Percentiles rank a stretch among this genome's conserved stretches.
Conservation (phyloP, 2,329 filamentous ascomycete species). For the Nemania sp. region DNA sequence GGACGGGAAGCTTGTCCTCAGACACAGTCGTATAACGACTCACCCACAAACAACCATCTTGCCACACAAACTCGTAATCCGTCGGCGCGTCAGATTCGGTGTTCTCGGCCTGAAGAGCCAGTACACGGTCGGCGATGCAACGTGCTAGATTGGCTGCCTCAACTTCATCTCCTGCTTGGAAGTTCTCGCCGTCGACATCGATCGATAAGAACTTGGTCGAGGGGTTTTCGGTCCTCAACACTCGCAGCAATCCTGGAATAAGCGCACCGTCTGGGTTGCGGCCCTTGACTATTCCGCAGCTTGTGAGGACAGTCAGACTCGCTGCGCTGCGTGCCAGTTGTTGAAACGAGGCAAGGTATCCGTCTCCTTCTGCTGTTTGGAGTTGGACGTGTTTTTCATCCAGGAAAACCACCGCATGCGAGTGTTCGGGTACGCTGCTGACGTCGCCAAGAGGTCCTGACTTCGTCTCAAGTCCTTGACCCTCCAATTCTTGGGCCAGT, state of each 20-base stretch:
- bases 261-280: conserved; percentile 32
- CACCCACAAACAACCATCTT: conserved; percentile 38
- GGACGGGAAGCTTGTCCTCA: neutral
- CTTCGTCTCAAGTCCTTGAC: neutral
- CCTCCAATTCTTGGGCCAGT: too few relatives aligned
- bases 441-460: neutral
- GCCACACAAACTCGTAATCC: conserved; percentile 40
- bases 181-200: conserved; percentile 29
- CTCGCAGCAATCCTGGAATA: conserved; percentile 34
- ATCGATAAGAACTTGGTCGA: conserved; percentile 29
- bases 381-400: conserved; percentile 5
- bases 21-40: conserved; percentile 34
- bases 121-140: conserved; percentile 22
- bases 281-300: conserved; percentile 30
- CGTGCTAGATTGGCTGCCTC: conserved; percentile 19
- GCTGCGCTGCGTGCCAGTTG: conserved; percentile 19
- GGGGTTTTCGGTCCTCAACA: conserved; percentile 36
- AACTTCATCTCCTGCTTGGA: neutral
- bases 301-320: conserved; percentile 29
- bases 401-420: conserved; percentile 19
- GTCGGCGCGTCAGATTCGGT: neutral
- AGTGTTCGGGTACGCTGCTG: too few relatives aligned
- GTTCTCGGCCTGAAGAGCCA: too few relatives aligned
- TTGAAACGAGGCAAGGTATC: conserved; percentile 17
- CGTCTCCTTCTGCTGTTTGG: conserved; percentile 11